Evolutionary conservation across 305 asterid species (phyloP).

Genomic region (Plantago coronopus): DNA sequence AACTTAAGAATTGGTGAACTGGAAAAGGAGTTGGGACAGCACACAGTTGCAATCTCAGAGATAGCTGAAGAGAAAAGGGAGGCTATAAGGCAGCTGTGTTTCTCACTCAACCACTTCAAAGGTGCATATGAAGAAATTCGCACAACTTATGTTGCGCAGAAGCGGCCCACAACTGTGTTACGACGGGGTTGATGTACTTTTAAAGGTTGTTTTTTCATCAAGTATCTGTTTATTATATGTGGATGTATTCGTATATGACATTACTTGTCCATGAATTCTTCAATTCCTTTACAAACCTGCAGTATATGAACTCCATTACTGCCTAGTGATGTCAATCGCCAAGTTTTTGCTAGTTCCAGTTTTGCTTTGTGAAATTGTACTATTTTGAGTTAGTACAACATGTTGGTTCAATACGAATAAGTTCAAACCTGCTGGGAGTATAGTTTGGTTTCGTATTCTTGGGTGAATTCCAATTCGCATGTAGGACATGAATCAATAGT

Average conservation of each 20-base stretch:
- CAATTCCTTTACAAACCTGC: too few species aligned
- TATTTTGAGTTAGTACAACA: too few species aligned
- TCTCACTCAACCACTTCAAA: constrained; percentile 68
- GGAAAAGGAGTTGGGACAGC: constrained; percentile 53
- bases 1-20: constrained; percentile 38
- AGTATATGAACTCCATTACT: too few species aligned
- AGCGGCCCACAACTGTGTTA: constrained; percentile 23
- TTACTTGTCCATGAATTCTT: too few species aligned
- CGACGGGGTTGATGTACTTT: constrained; percentile 3
- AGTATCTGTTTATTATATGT: background rate
- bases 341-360: too few species aligned
- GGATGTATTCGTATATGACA: background rate
- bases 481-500: too few species aligned
- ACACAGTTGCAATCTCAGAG: constrained; percentile 43
- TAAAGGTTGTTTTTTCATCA: background rate
- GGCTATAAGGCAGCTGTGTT: constrained; percentile 83
- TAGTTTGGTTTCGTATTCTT: too few species aligned
- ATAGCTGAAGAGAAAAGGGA: constrained; percentile 76
- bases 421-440: too few species aligned
- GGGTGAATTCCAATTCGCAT: too few species aligned
- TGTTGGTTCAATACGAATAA: too few species aligned
- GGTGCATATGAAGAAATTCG: constrained; percentile 52
- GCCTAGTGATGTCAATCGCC: too few species aligned
- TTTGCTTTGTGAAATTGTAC: too few species aligned
- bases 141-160: constrained; percentile 23